Evolutionary conservation across 129 eudicot species (phyloP).

Genomic region (Kitagawia praeruptora): DNA sequence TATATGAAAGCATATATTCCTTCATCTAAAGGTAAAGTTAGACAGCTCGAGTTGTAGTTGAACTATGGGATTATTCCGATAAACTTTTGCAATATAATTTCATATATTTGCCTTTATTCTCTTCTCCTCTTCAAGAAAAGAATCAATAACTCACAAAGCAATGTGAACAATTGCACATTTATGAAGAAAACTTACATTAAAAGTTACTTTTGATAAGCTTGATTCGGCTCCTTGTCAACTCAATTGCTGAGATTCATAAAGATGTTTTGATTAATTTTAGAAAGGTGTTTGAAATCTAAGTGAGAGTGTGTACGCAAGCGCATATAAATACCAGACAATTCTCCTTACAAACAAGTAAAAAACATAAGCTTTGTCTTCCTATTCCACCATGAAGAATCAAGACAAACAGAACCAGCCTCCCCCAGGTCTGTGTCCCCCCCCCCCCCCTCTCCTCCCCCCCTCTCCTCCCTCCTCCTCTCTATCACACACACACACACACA

Average conservation of each 20-base stretch:
- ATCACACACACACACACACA: not conserved
- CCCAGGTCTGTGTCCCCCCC: constrained; percentile 5
- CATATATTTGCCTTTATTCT: not conserved
- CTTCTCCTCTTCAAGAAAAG: constrained; percentile 7
- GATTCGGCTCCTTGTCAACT: not conserved
- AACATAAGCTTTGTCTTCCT: not conserved
- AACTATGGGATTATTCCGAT: not conserved
- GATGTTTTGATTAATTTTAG: not conserved
- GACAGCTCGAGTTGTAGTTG: not conserved
- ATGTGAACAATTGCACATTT: not conserved
- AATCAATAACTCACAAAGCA: constrained; percentile 7
- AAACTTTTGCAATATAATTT: not conserved
- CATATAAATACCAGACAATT: constrained; percentile 8
- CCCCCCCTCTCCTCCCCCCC: not conserved
- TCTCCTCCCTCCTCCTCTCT: not conserved
- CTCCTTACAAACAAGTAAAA: not conserved
- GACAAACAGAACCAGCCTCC: constrained; percentile 23
- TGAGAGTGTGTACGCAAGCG: too few species aligned
- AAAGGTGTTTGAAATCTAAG: not conserved
- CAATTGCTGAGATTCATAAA: not conserved
- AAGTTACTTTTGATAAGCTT: not conserved
- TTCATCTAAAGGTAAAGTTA: not conserved
- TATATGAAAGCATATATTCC: constrained; percentile 3
- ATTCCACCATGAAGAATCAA: constrained; percentile 18
- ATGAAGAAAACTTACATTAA: not conserved